Percentiles rank a stretch among this genome's conserved stretches.
phyloP scores from a whole-genome alignment of 148 eudicot species.

The Vaccinium vitisidaea region DNA sequence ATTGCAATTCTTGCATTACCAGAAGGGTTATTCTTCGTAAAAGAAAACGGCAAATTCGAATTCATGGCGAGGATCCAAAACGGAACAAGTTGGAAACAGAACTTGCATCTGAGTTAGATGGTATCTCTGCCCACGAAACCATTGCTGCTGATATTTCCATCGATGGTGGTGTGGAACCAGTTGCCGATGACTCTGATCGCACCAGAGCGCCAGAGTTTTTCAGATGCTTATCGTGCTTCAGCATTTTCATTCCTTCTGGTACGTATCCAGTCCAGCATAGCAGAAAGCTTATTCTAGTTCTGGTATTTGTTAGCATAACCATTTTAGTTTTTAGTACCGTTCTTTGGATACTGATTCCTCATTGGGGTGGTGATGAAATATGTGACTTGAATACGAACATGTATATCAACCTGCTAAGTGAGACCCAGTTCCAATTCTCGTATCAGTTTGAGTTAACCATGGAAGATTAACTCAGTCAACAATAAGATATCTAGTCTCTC shows the following conservation, averaged over 20 bases:
- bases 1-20: slow-evolving; percentile 83
- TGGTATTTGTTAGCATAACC: background rate
- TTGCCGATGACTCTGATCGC: background rate
- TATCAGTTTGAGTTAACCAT: background rate
- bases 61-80: slow-evolving; percentile 42
- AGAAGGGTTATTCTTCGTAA: slow-evolving; percentile 76
- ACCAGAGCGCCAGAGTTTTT: slow-evolving; percentile 20
- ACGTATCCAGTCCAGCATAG: slow-evolving; percentile 7
- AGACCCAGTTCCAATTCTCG: background rate
- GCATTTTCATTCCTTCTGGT: slow-evolving; percentile 75
- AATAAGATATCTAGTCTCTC: background rate
- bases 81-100: slow-evolving; percentile 29
- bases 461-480: background rate
- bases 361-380: background rate
- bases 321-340: background rate
- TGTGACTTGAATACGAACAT: background rate
- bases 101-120: background rate
- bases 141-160: slow-evolving; percentile 17
- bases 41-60: slow-evolving; percentile 55
- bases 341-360: background rate
- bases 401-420: background rate
- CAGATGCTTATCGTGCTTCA: slow-evolving; percentile 83
- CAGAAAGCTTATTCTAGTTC: background rate
- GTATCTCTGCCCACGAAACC: slow-evolving; percentile 6
- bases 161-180: slow-evolving; percentile 17